Base-by-base conservation (phyloP, 208 protist species). In the Trypanosoma cruzi region DNA sequence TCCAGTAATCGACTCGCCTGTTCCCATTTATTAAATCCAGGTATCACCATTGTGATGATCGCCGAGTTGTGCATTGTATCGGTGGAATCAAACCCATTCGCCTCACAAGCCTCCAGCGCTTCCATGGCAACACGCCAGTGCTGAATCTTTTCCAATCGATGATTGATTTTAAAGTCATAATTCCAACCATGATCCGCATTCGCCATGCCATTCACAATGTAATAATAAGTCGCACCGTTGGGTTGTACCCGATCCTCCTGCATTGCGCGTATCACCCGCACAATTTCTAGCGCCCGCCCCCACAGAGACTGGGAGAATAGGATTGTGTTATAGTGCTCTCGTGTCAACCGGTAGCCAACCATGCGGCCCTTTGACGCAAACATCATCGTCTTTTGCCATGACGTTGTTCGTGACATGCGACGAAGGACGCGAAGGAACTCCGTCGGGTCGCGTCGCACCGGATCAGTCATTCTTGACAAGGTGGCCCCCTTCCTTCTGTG, bases 11-110 rank as follows among this genome's bases (percentile, higher is more conserved):
- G 36, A 52, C 79, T 65, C 22, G 92, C 92, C 67, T 89, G 68
- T 54, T 84, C 71, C 89, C 92, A 97, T 66, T 89, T 80, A 67
- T 97, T 94, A 71, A 97, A 90, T 31, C 89, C 88, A 0, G 92
- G 92, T 18, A 95, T 94, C 0, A 84, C 90, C 80, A 90, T 86
- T 29, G 92, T 90, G n/a, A 95, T 83, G 31, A 95, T 84, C 40
- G 86, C 89, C 4, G 88, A 93, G 77, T 97, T 97, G 80, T 95
- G 86, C 92, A 97, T 97, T 2, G 92, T 95, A 74, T 94, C 92
- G 10, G 92, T 97, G 1, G 87, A 72, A 73, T 97, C 92, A 74
- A 93, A 97, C 7, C 92, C 92, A 66, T 97, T 97, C 8, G 75
- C 88, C 66, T 95, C 89, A 73, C 88, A 94, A 48, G 92, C 86